Conservation (phyloP, 768 basidiomycete genomes). For the Artomyces pyxidatus region DNA sequence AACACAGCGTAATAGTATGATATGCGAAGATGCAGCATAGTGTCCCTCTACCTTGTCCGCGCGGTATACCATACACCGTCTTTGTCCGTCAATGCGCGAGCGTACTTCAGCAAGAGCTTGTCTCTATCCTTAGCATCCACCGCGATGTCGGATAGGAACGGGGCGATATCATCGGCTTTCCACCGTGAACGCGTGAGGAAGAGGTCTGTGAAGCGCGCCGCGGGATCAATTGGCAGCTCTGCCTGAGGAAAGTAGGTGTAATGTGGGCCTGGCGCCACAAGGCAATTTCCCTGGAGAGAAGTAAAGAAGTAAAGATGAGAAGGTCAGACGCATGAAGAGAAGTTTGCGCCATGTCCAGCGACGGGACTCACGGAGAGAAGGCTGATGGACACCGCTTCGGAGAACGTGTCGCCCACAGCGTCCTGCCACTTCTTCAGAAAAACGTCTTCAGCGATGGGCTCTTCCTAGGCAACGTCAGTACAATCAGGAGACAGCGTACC, state of each 20-base stretch:
- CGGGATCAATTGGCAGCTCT: constrained; percentile 65
- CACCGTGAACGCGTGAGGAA: constrained; percentile 76
- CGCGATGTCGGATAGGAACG: constrained; percentile 77
- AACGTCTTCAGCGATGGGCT: constrained; percentile 43
- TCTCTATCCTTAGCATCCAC: constrained; percentile 84
- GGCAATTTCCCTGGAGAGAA: constrained; percentile 73
- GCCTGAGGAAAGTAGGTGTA: constrained; percentile 74
- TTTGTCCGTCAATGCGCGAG: constrained; percentile 63
- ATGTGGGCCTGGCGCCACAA: constrained; percentile 30
- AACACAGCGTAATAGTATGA: no score
- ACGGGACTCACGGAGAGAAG: constrained; percentile 55
- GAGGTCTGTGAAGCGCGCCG: constrained; percentile 77
- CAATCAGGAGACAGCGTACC: no score
- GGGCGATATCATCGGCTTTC: constrained; percentile 71
- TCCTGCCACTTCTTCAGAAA: constrained; percentile 65
- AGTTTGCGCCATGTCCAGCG: background rate
- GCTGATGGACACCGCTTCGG: constrained; percentile 46
- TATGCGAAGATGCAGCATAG: no score
- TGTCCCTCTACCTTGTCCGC: constrained; percentile 33
- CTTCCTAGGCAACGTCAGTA: no score
- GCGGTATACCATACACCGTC: constrained; percentile 71
- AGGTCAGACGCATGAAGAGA: background rate
- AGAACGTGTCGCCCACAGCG: constrained; percentile 74
- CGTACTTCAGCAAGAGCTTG: constrained; percentile 80
- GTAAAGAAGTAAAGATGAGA: no score